Evolutionary conservation across 2,329 filamentous ascomycete species (phyloP), one percentile per base, ranked within the genome.

Genomic region (Aspergillus brunneoviolaceus): DNA sequence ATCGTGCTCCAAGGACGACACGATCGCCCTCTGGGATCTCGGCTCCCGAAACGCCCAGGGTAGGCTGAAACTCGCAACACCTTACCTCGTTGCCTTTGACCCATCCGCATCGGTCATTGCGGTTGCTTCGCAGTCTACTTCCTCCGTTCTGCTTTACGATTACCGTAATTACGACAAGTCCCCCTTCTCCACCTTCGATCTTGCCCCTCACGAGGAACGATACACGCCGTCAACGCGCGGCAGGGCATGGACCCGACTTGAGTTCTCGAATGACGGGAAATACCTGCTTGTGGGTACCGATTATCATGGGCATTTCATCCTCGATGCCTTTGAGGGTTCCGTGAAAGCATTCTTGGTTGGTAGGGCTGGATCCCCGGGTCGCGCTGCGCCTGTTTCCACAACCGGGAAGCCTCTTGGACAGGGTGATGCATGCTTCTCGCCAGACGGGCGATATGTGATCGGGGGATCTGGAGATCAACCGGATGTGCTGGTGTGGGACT

Each of bases 241-340:
- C 39, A 71, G 77, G 49, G 76, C 74, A 66, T 99, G 95, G 95
- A 95, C 91, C 1, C 92, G 90, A 67, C 83, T 99, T 48, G 92
- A 96, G 69, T 98, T 99, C 73, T 95, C 91, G 60, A 99, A 99
- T 70, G 95, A 99, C 70, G 95, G 95, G 19, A 96, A 96, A 71
- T 86, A 86, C 61, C 78, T 99, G 51, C 83, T 99, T 5, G 76
- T 99, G 19, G 91, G 90, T 14, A 98, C 94, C 2, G 91, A 89
- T 52, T 91, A 90, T 6, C 84, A 84, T 55, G 92, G 92, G 0
- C 95, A 99, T 75, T 96, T 95, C 70, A 80, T 99, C 2, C 81
- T 99, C n/a, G 95, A 99, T 73, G 91, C 94, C 1, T 98, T 97
- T 72, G 87, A 91, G 48, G 95, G 94, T 45, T 84, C 82, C 6